phyloP scores from a whole-genome alignment of 2,329 filamentous ascomycete species.

The Aspergillus niger region DNA sequence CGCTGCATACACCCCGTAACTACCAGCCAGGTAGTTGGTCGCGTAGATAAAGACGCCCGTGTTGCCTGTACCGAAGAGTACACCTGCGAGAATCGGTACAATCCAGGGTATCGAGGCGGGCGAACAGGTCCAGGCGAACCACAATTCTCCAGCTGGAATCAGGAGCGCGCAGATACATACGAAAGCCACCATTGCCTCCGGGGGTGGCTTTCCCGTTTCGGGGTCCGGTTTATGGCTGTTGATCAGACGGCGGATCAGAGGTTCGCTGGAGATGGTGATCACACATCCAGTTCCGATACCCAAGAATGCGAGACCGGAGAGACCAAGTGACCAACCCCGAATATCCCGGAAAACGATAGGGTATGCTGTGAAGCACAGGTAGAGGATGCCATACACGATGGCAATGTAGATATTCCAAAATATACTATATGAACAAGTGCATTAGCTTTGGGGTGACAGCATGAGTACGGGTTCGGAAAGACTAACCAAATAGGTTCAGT shows the following conservation, averaged over 20 bases:
- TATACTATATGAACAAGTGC: conserved; percentile 50
- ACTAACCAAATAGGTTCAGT: conserved; percentile 81
- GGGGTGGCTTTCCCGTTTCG: conserved; percentile 69
- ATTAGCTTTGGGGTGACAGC: conserved; percentile 3
- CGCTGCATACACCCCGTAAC: conserved; percentile 80
- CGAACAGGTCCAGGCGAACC: conserved; percentile 85
- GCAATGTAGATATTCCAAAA: conserved; percentile 72
- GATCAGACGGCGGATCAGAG: conserved; percentile 74
- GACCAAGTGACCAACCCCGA: conserved; percentile 74
- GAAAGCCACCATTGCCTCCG: conserved; percentile 78
- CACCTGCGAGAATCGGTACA: conserved; percentile 73
- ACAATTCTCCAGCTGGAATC: conserved; percentile 76
- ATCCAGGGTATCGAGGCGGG: conserved; percentile 78
- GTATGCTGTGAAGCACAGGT: conserved; percentile 88
- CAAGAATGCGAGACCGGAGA: conserved; percentile 75
- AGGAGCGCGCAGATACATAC: conserved; percentile 76
- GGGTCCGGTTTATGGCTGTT: conserved; percentile 74
- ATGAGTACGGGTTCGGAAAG: neutral
- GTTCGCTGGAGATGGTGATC: conserved; percentile 58
- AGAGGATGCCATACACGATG: conserved; percentile 81
- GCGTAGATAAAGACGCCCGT: conserved; percentile 79
- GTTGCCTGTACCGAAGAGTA: conserved; percentile 78
- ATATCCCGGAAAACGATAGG: conserved; percentile 76
- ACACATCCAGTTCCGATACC: conserved; percentile 66
- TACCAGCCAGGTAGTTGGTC: conserved; percentile 75